Evolutionary conservation across 2,329 filamentous ascomycete species (phyloP).

Genomic region (Clarireedia paspali): DNA sequence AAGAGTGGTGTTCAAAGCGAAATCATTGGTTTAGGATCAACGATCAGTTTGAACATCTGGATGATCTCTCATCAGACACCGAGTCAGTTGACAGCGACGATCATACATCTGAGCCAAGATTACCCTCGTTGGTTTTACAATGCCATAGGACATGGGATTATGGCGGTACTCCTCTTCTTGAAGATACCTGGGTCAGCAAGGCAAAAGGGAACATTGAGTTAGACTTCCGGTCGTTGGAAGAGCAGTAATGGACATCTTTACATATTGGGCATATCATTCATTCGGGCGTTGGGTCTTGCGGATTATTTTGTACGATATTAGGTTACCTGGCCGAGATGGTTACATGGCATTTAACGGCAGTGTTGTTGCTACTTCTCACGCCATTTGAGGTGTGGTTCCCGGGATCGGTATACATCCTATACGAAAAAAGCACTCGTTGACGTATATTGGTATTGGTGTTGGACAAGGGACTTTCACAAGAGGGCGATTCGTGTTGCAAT

Average conservation of each 20-base stretch:
- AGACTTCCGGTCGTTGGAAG: neutral
- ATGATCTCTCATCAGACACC: neutral
- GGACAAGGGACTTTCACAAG: too few species aligned
- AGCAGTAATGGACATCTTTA: neutral
- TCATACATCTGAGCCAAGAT: neutral
- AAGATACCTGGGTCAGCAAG: neutral
- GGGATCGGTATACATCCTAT: too few species aligned
- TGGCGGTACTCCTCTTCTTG: neutral
- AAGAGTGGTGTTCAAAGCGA: conserved; percentile 5
- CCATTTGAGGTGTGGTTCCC: too few species aligned
- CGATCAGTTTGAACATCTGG: neutral
- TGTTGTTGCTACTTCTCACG: too few species aligned
- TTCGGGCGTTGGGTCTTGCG: too few species aligned
- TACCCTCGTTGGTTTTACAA: neutral
- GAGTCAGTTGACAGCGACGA: neutral
- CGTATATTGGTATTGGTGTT: too few species aligned
- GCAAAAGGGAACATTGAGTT: neutral
- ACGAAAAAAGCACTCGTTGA: too few species aligned
- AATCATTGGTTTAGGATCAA: conserved; percentile 6
- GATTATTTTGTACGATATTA: too few species aligned
- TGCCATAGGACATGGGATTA: neutral
- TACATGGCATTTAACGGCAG: too few species aligned
- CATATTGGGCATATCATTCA: too few species aligned
- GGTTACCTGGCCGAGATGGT: too few species aligned
- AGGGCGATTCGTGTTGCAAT: too few species aligned